Evolutionary conservation across 148 eudicot species (phyloP), one percentile per base, ranked within the genome.

Genomic region (Diospyros lotus): DNA sequence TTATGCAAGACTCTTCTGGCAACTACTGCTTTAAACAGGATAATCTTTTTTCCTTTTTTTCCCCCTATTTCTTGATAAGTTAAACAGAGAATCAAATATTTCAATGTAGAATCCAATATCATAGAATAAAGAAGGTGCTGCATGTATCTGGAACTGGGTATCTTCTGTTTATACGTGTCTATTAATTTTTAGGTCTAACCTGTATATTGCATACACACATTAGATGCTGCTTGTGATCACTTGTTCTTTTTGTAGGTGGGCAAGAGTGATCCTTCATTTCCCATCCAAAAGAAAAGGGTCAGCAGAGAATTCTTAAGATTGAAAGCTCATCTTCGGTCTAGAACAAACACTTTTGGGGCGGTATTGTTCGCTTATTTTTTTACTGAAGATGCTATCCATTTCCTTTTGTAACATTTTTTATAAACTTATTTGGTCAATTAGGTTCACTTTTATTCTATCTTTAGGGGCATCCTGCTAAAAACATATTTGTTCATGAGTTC

Each of bases 291-390:
- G 89, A 96, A 96, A 88, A 88, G 88, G 76, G 98, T 91, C 69
- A 88, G 82, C 89, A 88, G 89, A 84, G 99, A 95, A 86, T 93
- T 89, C 75, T 86, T 95, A 83, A 89, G 99, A 87, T 90, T 94
- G 69, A 95, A 93, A 79, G 97, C 99, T 81, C 99, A 95, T 87
- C 96, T 95, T 83, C 98, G 97, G 42, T 97, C 98, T 55, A 88
- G 99, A 84, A 93, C 98, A 64, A 95, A 93, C 81, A 93, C 99
- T 64, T 95, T 95, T 80, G 89, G 97, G 77, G 99, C 99, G 89
- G 99, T 95, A 90, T 76, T 94, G 64, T 78, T 81, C 73, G 44
- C 50, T 78, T 77, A 45, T 68, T 65, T 48, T 69, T 52, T 69
- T 10, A 3, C 52, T 69, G 28, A 53, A 53, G 60, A 62, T 52